Conservation (phyloP, 2,329 filamentous ascomycete genomes). For the Stachybotrys chlorohalonatus region DNA sequence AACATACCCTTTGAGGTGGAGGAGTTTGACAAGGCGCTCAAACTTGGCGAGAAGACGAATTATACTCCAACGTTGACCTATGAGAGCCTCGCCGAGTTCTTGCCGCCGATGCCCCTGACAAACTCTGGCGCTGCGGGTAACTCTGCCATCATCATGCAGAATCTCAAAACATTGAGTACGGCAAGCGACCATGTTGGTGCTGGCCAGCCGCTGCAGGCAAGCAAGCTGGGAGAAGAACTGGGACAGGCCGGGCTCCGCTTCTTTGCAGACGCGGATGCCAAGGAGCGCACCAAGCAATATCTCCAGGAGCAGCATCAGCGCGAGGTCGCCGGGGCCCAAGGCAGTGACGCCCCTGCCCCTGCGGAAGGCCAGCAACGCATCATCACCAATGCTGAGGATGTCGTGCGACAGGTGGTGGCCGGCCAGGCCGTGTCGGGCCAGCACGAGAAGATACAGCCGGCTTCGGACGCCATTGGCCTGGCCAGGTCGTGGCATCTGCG, state of each 20-base stretch:
- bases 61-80: conserved; percentile 25
- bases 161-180: conserved; percentile 23
- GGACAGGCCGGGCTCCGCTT: conserved; percentile 17
- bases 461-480: conserved; percentile 21
- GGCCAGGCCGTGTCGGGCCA: conserved; percentile 24
- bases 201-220: conserved; percentile 18
- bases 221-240: conserved; percentile 20
- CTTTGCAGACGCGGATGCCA: conserved; percentile 19
- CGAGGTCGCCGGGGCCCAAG: conserved; percentile 3
- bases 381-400: conserved; percentile 22
- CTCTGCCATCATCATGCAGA: conserved; percentile 22
- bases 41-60: conserved; percentile 19
- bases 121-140: conserved; percentile 12
- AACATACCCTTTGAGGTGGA: conserved; percentile 9
- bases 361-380: conserved; percentile 13
- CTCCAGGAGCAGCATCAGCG: conserved; percentile 4
- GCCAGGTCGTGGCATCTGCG: conserved; percentile 27
- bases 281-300: conserved; percentile 8
- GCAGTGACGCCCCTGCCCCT: conserved; percentile 1
- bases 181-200: conserved; percentile 23
- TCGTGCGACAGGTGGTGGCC: conserved; percentile 21
- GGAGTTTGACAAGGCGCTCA: conserved; percentile 24
- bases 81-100: conserved; percentile 18
- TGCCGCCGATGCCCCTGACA: conserved; percentile 18
- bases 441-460: conserved; percentile 24